Percentiles rank a stretch among this genome's conserved stretches.
Conservation (phyloP, 345 rosid genomes). For the Eucalyptus pauciflora region DNA sequence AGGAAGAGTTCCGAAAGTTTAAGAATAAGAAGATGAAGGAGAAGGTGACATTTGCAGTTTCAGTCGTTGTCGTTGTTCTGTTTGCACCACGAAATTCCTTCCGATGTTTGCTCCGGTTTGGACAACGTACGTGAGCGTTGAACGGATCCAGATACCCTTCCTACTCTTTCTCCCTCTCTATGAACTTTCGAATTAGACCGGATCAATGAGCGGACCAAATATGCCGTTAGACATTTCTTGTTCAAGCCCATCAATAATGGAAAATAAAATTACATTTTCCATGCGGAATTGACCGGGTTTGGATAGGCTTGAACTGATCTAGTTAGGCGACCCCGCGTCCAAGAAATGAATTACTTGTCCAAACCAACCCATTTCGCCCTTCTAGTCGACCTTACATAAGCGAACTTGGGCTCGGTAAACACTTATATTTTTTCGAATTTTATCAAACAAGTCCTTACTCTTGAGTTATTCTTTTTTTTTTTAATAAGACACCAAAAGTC, state of each 20-base stretch:
- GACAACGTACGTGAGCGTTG: background rate
- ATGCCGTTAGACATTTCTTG: background rate
- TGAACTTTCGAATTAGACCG: background rate
- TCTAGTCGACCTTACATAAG: background rate
- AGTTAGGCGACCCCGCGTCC: background rate
- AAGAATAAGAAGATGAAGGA: background rate
- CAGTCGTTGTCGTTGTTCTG: background rate
- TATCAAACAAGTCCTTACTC: no score
- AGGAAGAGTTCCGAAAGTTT: background rate
- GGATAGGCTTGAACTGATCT: background rate
- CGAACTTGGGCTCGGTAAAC: background rate
- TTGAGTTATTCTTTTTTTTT: no score
- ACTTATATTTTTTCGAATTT: no score
- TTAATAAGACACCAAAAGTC: background rate
- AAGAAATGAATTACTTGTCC: background rate
- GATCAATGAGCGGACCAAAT: background rate
- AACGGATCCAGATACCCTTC: background rate
- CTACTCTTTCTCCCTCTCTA: background rate
- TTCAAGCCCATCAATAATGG: background rate
- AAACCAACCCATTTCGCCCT: background rate
- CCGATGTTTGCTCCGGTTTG: background rate
- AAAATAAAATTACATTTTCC: background rate
- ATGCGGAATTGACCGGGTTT: background rate
- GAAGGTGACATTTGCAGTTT: background rate
- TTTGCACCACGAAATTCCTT: slow-evolving; percentile 4